These are phyloP conservation scores for Corinectria fuckeliana DNA, from an alignment of 2,329 filamentous ascomycete species.

Conservation along the genomic window DNA sequence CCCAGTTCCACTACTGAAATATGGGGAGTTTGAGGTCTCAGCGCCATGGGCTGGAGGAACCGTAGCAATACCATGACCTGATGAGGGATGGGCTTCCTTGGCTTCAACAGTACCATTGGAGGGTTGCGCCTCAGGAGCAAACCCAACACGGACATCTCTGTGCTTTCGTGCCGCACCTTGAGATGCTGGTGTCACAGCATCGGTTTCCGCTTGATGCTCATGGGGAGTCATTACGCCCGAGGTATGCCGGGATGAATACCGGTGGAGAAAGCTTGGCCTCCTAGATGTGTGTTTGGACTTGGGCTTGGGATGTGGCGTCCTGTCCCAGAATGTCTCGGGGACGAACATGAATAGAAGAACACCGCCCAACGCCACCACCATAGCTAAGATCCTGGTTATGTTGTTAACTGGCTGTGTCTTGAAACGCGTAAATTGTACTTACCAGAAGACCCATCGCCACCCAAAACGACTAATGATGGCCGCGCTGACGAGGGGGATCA, in stretches of 20 bases:
- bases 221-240: slow-evolving; percentile 15
- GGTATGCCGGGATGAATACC: slow-evolving; percentile 53
- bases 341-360: slow-evolving; percentile 86
- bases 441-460: slow-evolving; percentile 95
- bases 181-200: slow-evolving; percentile 18
- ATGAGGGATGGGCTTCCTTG: neutral
- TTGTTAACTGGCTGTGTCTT: neutral
- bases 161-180: slow-evolving; percentile 30
- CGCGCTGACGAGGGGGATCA: slow-evolving; percentile 86
- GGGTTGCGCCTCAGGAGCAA: slow-evolving; percentile 28
- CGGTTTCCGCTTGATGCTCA: neutral
- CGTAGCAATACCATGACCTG: neutral
- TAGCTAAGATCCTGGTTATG: slow-evolving; percentile 74
- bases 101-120: neutral
- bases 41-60: neutral
- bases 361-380: slow-evolving; percentile 75
- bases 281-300: slow-evolving; percentile 38
- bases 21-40: neutral
- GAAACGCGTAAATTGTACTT: slow-evolving; percentile 37
- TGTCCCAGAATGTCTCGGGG: slow-evolving; percentile 95
- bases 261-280: slow-evolving; percentile 54
- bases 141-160: slow-evolving; percentile 42
- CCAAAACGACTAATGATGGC: slow-evolving; percentile 77
- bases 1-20: slow-evolving; percentile 17
- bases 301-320: slow-evolving; percentile 64